A percentile compares a stretch with the other conserved stretches of the same genome.
phyloP scores from a whole-genome alignment of 2,329 filamentous ascomycete species.

The Ilyonectria sp. region DNA sequence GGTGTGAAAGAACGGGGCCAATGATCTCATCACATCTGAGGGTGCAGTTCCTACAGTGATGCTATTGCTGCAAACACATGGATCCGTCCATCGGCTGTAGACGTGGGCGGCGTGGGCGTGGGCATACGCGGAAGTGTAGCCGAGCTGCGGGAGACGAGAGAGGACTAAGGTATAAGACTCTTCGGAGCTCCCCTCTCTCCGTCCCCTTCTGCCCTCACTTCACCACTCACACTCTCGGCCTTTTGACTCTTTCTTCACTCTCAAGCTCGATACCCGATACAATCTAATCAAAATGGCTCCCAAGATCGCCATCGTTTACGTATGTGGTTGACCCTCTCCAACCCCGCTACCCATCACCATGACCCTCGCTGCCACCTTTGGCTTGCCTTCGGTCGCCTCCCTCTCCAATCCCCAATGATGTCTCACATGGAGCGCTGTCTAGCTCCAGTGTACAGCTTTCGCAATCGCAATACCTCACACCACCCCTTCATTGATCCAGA shows the following conservation, averaged over 20 bases:
- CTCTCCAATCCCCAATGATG: slow-evolving; percentile 2
- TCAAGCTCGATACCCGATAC: slow-evolving; percentile 21
- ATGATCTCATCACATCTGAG: neutral
- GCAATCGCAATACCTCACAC: slow-evolving; percentile 9
- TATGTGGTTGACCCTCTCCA: slow-evolving; percentile 62
- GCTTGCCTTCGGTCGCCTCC: slow-evolving; percentile 1
- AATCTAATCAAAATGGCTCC: slow-evolving; percentile 78
- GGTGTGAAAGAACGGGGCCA: slow-evolving; percentile 13
- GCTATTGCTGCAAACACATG: slow-evolving; percentile 21
- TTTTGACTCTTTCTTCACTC: slow-evolving; percentile 17
- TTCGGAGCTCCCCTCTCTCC: slow-evolving; percentile 21
- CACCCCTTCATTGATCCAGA: neutral
- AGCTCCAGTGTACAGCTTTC: neutral
- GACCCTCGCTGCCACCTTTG: slow-evolving; percentile 7
- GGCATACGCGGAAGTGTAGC: neutral
- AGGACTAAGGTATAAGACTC: slow-evolving; percentile 27
- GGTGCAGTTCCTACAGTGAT: slow-evolving; percentile 25
- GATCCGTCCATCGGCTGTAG: slow-evolving; percentile 14
- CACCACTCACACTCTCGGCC: slow-evolving; percentile 26
- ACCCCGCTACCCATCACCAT: slow-evolving; percentile 23
- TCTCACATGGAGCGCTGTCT: neutral
- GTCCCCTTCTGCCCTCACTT: neutral
- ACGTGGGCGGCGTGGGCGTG: slow-evolving; percentile 1
- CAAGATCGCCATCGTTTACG: slow-evolving; percentile 92
- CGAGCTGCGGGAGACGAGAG: neutral